These are phyloP conservation scores for Dendrobium catenatum DNA, from an alignment of 106 monocot species.

Conservation along the genomic window DNA sequence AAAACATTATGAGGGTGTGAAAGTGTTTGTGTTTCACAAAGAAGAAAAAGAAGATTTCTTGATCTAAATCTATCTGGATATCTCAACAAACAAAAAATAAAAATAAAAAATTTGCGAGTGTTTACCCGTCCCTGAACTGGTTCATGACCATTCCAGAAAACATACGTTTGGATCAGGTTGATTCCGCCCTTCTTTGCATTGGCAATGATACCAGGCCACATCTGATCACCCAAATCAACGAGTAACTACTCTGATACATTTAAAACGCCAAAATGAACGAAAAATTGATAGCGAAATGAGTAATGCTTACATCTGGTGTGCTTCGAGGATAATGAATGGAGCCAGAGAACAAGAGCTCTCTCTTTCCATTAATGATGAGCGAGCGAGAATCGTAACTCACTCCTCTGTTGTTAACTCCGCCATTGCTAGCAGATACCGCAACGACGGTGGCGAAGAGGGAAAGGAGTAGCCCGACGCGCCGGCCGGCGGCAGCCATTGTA, in stretches of 20 bases:
- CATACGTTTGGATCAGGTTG: slow-evolving; percentile 51
- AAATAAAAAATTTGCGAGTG: neutral
- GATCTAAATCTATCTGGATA: no score
- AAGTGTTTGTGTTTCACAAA: no score
- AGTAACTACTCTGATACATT: no score
- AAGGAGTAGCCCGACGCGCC: neutral
- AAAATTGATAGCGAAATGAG: neutral
- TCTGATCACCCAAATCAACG: slow-evolving; percentile 17
- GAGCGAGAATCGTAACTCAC: slow-evolving; percentile 18
- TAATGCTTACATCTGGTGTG: slow-evolving; percentile 16
- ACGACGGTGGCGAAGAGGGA: neutral
- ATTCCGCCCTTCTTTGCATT: slow-evolving; percentile 43
- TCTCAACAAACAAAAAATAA: neutral
- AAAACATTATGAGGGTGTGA: neutral
- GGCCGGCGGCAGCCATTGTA: neutral
- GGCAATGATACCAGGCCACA: slow-evolving; percentile 40
- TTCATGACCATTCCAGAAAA: slow-evolving; percentile 76
- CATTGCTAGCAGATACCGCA: neutral
- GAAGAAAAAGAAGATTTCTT: no score
- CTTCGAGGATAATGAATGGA: slow-evolving; percentile 13
- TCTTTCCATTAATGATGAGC: slow-evolving; percentile 19
- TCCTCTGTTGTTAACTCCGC: neutral
- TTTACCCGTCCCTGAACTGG: slow-evolving; percentile 49
- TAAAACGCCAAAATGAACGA: no score
- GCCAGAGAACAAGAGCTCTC: slow-evolving; percentile 16